phyloP scores from a whole-genome alignment of 2,329 filamentous ascomycete species.

The Hymenoscyphus salicellus region DNA sequence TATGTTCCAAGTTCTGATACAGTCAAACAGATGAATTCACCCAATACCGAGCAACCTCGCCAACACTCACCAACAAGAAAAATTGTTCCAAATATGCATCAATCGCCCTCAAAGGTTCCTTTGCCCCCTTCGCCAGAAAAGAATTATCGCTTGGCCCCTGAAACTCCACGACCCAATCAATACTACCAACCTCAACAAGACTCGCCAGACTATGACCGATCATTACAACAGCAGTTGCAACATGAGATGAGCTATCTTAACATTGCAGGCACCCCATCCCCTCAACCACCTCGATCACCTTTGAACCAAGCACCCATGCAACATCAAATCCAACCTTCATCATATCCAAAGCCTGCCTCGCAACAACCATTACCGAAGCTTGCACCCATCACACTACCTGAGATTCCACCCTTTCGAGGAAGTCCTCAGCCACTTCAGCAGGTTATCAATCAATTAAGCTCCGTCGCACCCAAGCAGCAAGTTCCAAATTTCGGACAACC shows the following conservation, averaged over 20 bases:
- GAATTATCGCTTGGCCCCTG: conserved; percentile 34
- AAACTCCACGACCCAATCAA: conserved; percentile 50
- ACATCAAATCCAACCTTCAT: conserved; percentile 20
- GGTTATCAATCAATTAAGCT: conserved; percentile 31
- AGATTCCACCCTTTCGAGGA: conserved; percentile 38
- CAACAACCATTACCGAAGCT: conserved; percentile 38
- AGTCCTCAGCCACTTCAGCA: conserved; percentile 30
- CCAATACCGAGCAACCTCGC: conserved; percentile 48
- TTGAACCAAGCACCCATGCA: conserved; percentile 25
- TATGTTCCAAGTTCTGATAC: conserved; percentile 46
- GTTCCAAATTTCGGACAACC: conserved; percentile 18
- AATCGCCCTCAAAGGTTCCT: conserved; percentile 58
- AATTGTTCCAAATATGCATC: conserved; percentile 42
- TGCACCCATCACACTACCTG: conserved; percentile 37
- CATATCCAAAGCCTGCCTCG: conserved; percentile 28
- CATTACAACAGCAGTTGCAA: conserved; percentile 61
- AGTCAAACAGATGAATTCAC: conserved; percentile 48
- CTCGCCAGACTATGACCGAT: conserved; percentile 59
- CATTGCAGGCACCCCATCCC: conserved; percentile 38
- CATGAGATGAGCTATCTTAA: conserved; percentile 59
- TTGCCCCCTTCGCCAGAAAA: conserved; percentile 59
- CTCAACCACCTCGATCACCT: conserved; percentile 27
- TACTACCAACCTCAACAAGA: conserved; percentile 46
- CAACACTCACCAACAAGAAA: conserved; percentile 52
- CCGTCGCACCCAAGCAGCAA: conserved; percentile 30